Evolutionary conservation across 169 alveolate species (phyloP).

Genomic region (Plasmodium vivax): DNA sequence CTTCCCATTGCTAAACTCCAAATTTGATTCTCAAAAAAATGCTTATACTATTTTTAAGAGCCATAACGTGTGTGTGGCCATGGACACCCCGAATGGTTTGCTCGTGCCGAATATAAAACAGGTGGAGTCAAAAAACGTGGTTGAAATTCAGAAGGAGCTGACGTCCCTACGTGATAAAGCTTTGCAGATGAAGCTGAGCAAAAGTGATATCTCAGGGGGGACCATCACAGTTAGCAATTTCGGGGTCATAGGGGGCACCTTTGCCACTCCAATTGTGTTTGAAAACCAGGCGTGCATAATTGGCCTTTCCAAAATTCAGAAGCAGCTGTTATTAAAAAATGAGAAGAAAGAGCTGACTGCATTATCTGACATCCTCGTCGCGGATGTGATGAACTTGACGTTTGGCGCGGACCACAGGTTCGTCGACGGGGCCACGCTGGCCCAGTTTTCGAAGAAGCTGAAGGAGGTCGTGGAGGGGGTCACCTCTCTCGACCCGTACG

Average conservation of each 20-base stretch:
- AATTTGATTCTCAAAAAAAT: slow-evolving; percentile 81
- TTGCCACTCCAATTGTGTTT: slow-evolving; percentile 91
- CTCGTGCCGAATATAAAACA: slow-evolving; percentile 94
- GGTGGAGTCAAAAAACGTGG: slow-evolving; percentile 89
- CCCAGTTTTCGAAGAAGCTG: slow-evolving; percentile 75
- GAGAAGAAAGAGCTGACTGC: slow-evolving; percentile 59
- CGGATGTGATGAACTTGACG: slow-evolving; percentile 53
- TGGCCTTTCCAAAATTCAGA: slow-evolving; percentile 83
- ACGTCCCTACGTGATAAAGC: slow-evolving; percentile 88
- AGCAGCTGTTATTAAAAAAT: slow-evolving; percentile 77
- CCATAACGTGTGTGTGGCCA: slow-evolving; percentile 95
- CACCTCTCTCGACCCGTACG: slow-evolving; percentile 22
- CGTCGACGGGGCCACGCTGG: slow-evolving; percentile 95
- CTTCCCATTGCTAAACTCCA: slow-evolving; percentile 91
- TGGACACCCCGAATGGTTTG: slow-evolving; percentile 93
- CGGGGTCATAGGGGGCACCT: slow-evolving; percentile 96
- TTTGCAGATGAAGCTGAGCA: slow-evolving; percentile 81
- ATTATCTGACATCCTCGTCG: slow-evolving; percentile 19
- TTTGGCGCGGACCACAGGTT: slow-evolving; percentile 94
- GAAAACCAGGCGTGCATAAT: slow-evolving; percentile 94
- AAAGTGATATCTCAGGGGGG: slow-evolving; percentile 92
- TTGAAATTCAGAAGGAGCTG: slow-evolving; percentile 91
- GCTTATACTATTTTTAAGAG: slow-evolving; percentile 82
- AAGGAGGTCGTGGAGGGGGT: slow-evolving; percentile 20
- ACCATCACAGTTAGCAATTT: slow-evolving; percentile 93